Percentiles rank a stretch among this genome's conserved stretches.
phyloP scores from a whole-genome alignment of 192 early-diverging fungal genomes.

The Gamsiella multidivaricata region DNA sequence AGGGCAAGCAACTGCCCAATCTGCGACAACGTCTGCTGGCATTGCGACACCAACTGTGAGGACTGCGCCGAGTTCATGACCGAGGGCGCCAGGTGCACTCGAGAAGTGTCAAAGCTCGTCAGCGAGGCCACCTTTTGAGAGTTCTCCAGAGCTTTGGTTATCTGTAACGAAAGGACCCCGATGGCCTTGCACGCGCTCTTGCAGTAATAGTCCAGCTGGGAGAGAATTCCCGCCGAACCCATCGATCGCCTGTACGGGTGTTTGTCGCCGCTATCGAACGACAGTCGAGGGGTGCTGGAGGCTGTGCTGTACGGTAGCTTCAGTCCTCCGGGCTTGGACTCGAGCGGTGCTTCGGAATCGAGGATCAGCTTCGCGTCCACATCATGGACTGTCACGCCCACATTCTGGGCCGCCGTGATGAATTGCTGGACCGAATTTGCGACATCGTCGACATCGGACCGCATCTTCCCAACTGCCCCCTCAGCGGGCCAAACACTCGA shows the following conservation, averaged over 20 bases:
- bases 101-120: background rate
- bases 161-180: conserved; percentile 23
- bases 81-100: background rate
- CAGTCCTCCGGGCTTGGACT: background rate
- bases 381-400: conserved; percentile 41
- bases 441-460: conserved; percentile 78
- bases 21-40: conserved; percentile 53
- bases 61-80: conserved; percentile 47
- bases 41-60: conserved; percentile 49
- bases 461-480: conserved; percentile 79
- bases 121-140: background rate
- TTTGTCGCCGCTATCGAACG: conserved; percentile 7
- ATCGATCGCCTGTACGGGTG: background rate
- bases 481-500: conserved; percentile 91
- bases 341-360: conserved; percentile 16
- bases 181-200: conserved; percentile 51
- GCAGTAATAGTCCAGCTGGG: conserved; percentile 53
- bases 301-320: conserved; percentile 23
- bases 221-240: conserved; percentile 28
- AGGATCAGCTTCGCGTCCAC: conserved; percentile 56
- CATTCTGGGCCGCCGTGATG: conserved; percentile 48
- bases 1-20: conserved; percentile 48
- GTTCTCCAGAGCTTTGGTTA: conserved; percentile 38
- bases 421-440: conserved; percentile 80
- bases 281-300: conserved; percentile 11